phyloP scores from a whole-genome alignment of 176 grass and related monocot genomes.

The Saccharum spontaneum region DNA sequence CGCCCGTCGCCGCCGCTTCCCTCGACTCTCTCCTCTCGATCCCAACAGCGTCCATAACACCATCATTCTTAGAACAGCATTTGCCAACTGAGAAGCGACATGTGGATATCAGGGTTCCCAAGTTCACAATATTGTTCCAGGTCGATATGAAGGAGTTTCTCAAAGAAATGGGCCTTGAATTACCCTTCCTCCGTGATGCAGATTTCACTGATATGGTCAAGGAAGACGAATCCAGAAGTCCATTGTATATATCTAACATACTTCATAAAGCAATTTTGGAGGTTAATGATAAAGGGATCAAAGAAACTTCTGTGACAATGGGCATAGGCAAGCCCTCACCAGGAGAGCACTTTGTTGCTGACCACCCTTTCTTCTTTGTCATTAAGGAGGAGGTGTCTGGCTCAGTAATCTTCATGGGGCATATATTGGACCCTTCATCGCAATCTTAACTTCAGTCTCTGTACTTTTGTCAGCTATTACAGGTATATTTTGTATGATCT shows the following conservation, averaged over 20 bases:
- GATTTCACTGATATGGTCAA: constrained; percentile 55
- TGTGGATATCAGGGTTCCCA: constrained; percentile 48
- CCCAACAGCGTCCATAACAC: too few relatives aligned
- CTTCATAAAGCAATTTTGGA: constrained; percentile 52
- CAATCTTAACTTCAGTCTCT: background rate
- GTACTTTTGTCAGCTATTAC: background rate
- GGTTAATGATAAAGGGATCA: constrained; percentile 39
- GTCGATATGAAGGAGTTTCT: constrained; percentile 39
- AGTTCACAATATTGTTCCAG: constrained; percentile 48
- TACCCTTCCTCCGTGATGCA: constrained; percentile 47
- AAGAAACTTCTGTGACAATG: constrained; percentile 21
- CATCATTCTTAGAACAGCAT: constrained; percentile 39
- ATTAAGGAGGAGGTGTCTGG: constrained; percentile 49
- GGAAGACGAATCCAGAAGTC: constrained; percentile 13
- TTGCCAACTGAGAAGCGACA: constrained; percentile 46
- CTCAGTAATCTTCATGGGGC: constrained; percentile 42
- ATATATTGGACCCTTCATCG: constrained; percentile 44
- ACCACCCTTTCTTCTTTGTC: constrained; percentile 57
- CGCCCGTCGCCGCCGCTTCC: too few relatives aligned
- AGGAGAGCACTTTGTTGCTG: constrained; percentile 32
- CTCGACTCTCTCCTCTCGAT: too few relatives aligned
- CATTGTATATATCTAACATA: constrained; percentile 50
- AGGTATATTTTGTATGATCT: constrained; percentile 10
- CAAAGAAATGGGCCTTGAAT: constrained; percentile 49
- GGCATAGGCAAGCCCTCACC: constrained; percentile 40